These are phyloP conservation scores for Triticum dicoccoides DNA, from an alignment of 176 grass and related monocot species.

Conservation along the genomic window DNA sequence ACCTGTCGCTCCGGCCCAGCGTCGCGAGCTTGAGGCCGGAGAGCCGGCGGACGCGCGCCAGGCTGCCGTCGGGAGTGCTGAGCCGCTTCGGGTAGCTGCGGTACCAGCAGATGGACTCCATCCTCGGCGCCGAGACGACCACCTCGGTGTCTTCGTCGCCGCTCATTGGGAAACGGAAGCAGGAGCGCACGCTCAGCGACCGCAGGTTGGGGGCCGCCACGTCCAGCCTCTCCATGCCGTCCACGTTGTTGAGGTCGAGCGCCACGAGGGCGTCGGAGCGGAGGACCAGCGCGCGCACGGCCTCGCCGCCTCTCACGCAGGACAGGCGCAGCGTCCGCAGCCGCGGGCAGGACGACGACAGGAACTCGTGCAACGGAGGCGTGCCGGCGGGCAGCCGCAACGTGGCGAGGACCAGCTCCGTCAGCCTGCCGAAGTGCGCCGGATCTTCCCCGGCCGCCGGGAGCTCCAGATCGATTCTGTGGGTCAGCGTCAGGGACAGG, in stretches of 20 bases:
- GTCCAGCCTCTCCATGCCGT: not conserved
- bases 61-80: not conserved
- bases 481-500: not conserved
- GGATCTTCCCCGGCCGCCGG: not conserved
- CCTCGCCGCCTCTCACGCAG: not conserved
- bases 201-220: not conserved
- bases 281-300: not conserved
- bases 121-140: not conserved
- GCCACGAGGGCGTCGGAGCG: not conserved
- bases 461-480: not conserved
- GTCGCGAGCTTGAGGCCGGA: not conserved
- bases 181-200: not conserved
- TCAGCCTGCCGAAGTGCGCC: not conserved
- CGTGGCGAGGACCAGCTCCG: not conserved
- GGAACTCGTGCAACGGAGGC: constrained; percentile 1
- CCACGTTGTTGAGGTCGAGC: not conserved
- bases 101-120: not conserved
- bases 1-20: not conserved
- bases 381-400: not conserved
- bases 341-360: constrained; percentile 17
- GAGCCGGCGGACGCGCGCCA: not conserved
- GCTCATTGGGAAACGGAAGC: too few species aligned
- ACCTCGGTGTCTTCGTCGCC: not conserved
- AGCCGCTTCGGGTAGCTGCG: constrained; percentile 12
- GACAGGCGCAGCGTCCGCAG: not conserved